Evolutionary conservation across 2,329 filamentous ascomycete species (phyloP).

Genomic region (Herpotrichia juniperi): DNA sequence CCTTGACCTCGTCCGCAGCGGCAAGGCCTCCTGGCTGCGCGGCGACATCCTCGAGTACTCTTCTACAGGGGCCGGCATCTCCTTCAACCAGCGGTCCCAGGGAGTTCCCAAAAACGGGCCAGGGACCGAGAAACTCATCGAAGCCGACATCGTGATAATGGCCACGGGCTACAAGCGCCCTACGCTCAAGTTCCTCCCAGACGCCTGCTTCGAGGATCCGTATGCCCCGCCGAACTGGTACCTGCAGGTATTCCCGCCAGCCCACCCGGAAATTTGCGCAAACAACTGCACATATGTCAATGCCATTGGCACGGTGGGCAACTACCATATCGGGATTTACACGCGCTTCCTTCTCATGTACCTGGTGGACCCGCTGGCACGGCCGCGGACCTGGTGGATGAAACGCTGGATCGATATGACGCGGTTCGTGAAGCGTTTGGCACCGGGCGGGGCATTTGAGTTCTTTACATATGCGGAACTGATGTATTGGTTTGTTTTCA

Average conservation of each 20-base stretch:
- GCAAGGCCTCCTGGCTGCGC: conserved; percentile 78
- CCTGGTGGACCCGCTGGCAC: conserved; percentile 75
- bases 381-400: conserved; percentile 77
- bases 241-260: conserved; percentile 81
- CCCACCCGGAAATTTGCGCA: conserved; percentile 73
- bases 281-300: conserved; percentile 86
- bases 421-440: conserved; percentile 68
- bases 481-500: conserved; percentile 84
- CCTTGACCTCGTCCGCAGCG: conserved; percentile 74
- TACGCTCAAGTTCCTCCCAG: conserved; percentile 73
- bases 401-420: conserved; percentile 88
- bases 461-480: conserved; percentile 90
- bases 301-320: conserved; percentile 81
- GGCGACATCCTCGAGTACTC: conserved; percentile 76
- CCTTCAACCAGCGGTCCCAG: conserved; percentile 72
- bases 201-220: conserved; percentile 73
- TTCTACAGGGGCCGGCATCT: conserved; percentile 67
- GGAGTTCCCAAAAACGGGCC: conserved; percentile 79
- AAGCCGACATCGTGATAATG: conserved; percentile 80
- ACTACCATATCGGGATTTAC: conserved; percentile 91
- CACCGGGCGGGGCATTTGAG: conserved; percentile 76
- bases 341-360: conserved; percentile 88
- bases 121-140: conserved; percentile 68
- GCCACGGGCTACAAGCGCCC: conserved; percentile 83
- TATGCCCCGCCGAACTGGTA: conserved; percentile 88